These are phyloP conservation scores for Dianthus caryophyllus DNA, from an alignment of 148 eudicot genomes.

Conservation along the genomic window DNA sequence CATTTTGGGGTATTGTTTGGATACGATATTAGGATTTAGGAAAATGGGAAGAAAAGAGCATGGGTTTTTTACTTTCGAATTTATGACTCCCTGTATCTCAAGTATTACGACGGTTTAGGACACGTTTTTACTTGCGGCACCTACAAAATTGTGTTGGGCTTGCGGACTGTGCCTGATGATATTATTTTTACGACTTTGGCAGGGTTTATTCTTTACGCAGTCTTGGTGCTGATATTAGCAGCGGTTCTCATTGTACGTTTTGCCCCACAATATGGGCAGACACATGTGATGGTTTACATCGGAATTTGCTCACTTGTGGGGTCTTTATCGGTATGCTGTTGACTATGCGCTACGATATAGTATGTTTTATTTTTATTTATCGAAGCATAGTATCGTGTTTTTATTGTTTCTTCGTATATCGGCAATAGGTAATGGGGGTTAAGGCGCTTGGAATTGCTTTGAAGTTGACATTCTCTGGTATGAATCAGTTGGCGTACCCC, in stretches of 20 bases:
- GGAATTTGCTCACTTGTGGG: slow-evolving; percentile 78
- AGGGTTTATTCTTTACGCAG: slow-evolving; percentile 61
- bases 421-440: slow-evolving; percentile 71
- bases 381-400: slow-evolving; percentile 1
- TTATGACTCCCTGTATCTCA: no score
- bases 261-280: slow-evolving; percentile 66
- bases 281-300: slow-evolving; percentile 59
- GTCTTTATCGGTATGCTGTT: slow-evolving; percentile 60
- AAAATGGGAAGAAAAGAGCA: no score
- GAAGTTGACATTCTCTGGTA: slow-evolving; percentile 69
- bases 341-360: background rate
- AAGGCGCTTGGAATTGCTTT: slow-evolving; percentile 76
- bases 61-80: no score
- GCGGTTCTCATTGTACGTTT: slow-evolving; percentile 41
- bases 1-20: background rate
- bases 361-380: background rate
- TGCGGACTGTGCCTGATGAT: background rate
- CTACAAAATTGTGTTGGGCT: background rate
- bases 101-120: background rate
- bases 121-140: background rate
- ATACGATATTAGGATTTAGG: background rate
- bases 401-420: slow-evolving; percentile 5
- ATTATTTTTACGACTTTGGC: slow-evolving; percentile 22
- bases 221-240: slow-evolving; percentile 43
- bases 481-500: slow-evolving; percentile 62